phyloP scores from a whole-genome alignment of 2,329 filamentous ascomycete species.

The Neurospora sp. region DNA sequence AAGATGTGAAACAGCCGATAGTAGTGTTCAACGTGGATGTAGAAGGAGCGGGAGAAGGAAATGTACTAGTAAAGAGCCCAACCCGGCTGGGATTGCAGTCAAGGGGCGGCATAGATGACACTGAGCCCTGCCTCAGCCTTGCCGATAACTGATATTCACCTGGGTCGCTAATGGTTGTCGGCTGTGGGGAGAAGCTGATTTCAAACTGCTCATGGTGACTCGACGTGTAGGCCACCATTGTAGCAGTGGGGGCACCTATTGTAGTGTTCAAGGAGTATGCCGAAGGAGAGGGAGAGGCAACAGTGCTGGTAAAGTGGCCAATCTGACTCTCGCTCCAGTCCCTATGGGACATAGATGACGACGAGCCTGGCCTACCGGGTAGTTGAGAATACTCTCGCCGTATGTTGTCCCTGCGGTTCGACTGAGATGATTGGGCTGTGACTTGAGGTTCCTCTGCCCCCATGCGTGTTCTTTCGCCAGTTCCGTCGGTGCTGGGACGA shows the following conservation, averaged over 20 bases:
- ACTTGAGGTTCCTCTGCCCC: not conserved
- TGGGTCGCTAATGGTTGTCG: not conserved
- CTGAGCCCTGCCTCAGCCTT: not conserved
- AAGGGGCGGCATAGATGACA: not conserved
- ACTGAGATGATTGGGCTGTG: not conserved
- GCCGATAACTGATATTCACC: not conserved
- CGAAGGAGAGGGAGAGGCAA: not conserved
- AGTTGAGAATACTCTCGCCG: not conserved
- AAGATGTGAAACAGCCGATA: not conserved
- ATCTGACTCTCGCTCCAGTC: not conserved
- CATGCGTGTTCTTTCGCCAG: not conserved
- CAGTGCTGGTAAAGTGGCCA: not conserved
- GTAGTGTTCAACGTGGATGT: not conserved
- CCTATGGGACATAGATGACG: not conserved
- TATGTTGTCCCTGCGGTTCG: not conserved
- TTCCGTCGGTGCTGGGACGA: not conserved
- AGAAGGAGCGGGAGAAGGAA: not conserved
- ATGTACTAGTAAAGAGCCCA: not conserved
- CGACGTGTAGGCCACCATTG: not conserved
- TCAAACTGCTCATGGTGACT: not conserved
- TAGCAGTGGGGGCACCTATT: not conserved
- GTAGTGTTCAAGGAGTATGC: not conserved
- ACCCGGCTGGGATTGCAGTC: not conserved
- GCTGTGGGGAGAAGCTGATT: not conserved
- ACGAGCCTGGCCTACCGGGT: not conserved